phyloP scores from a whole-genome alignment of 805 yeast species.

The Metschnikowia anglica region DNA sequence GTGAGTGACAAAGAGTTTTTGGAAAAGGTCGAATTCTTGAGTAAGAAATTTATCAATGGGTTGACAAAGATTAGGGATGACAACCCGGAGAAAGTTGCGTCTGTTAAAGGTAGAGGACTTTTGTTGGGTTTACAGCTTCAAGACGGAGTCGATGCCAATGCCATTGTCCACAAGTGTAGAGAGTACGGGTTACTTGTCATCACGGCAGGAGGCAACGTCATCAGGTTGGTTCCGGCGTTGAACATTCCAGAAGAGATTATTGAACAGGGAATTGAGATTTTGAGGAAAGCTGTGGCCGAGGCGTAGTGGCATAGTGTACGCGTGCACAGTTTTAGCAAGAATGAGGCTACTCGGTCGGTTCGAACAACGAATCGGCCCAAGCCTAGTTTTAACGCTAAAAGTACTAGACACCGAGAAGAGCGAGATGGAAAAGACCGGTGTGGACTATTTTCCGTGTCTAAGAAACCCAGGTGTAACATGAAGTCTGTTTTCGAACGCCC shows the following conservation, averaged over 20 bases:
- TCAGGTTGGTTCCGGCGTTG: constrained; percentile 90
- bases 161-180: constrained; percentile 66
- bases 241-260: constrained; percentile 72
- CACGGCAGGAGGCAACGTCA: constrained; percentile 88
- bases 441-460: too few species aligned
- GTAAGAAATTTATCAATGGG: constrained; percentile 53
- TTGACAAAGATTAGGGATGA: constrained; percentile 50
- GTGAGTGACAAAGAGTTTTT: constrained; percentile 63
- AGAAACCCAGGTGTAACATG: too few species aligned
- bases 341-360: too few species aligned
- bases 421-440: too few species aligned
- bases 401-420: too few species aligned
- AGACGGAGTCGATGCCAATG: constrained; percentile 53
- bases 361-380: too few species aligned
- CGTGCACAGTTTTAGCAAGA: too few species aligned
- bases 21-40: constrained; percentile 56
- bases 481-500: too few species aligned
- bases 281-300: constrained; percentile 53
- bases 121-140: constrained; percentile 78
- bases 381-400: too few species aligned
- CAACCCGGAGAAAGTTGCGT: constrained; percentile 60
- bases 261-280: constrained; percentile 66
- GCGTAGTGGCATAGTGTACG: constrained; percentile 5
- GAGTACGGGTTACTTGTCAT: constrained; percentile 80
- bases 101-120: constrained; percentile 85